These are phyloP conservation scores for Tricholoma furcatifolium DNA, from an alignment of 768 basidiomycete species.

Conservation along the genomic window DNA sequence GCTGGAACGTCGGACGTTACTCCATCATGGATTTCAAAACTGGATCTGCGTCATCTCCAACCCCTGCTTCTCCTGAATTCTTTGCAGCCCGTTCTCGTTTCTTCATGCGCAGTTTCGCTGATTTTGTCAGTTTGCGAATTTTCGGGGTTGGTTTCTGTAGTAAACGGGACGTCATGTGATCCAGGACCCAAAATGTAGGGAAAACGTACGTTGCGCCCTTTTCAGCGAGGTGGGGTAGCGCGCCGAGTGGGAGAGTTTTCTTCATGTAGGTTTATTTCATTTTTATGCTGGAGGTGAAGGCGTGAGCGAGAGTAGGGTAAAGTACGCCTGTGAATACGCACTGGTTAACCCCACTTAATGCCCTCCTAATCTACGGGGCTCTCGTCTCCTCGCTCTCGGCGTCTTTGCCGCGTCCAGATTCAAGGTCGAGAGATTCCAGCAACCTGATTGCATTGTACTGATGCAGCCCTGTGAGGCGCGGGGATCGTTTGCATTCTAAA, in stretches of 20 bases:
- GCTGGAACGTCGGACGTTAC: too few species aligned
- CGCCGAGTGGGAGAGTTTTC: conserved; percentile 54
- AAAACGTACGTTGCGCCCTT: conserved; percentile 50
- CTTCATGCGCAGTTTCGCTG: conserved; percentile 55
- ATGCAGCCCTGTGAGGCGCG: conserved; percentile 55
- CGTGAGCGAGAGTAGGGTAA: background rate
- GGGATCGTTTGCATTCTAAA: conserved; percentile 40
- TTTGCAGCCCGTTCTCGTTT: conserved; percentile 30
- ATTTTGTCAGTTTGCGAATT: conserved; percentile 54
- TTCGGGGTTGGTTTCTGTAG: conserved; percentile 52
- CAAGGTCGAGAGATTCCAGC: conserved; percentile 39
- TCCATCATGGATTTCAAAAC: too few species aligned
- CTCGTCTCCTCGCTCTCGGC: conserved; percentile 29
- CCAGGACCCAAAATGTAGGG: background rate
- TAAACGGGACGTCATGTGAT: background rate
- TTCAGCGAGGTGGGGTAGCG: conserved; percentile 37
- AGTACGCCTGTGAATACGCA: conserved; percentile 33
- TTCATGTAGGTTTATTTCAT: conserved; percentile 67
- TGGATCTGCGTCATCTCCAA: too few species aligned
- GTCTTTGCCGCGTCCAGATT: too few species aligned
- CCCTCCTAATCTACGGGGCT: conserved; percentile 35
- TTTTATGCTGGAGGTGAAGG: conserved; percentile 47
- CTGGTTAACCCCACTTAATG: conserved; percentile 61
- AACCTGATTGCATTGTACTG: conserved; percentile 75
- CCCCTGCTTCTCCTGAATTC: too few species aligned